Evolutionary conservation across 1,284 basidiomycete species (phyloP).

Genomic region (Polyporus tsugae): DNA sequence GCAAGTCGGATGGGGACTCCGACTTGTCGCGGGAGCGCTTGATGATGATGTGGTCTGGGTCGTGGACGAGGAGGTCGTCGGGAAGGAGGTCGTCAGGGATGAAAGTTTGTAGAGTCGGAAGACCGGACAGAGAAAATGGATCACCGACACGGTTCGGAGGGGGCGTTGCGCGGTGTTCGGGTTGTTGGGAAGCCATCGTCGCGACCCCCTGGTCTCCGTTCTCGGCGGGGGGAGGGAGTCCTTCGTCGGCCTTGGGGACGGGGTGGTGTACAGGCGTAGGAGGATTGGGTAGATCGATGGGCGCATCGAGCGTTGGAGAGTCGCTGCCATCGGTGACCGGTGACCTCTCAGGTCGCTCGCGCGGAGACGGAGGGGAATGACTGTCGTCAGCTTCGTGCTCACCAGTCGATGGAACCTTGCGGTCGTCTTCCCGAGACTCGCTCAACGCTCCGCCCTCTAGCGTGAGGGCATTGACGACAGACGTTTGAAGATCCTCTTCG

Average conservation of each 20-base stretch:
- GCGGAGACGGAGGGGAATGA: background rate
- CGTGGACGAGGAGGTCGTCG: conserved; percentile 42
- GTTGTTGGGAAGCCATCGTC: background rate
- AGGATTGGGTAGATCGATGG: conserved; percentile 7
- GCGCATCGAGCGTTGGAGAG: background rate
- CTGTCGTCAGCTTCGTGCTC: background rate
- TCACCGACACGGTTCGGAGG: background rate
- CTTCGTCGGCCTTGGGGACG: background rate
- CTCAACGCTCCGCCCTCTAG: conserved; percentile 11
- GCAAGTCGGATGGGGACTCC: background rate
- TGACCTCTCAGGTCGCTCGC: background rate
- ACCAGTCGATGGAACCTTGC: background rate
- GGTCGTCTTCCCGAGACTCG: background rate
- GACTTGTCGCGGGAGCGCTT: background rate
- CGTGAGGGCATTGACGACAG: conserved; percentile 33
- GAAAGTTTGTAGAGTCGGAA: conserved; percentile 39
- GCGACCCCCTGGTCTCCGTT: background rate
- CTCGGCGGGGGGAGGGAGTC: background rate
- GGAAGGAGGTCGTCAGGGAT: conserved; percentile 42
- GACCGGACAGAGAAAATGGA: conserved; percentile 16
- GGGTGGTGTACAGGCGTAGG: background rate
- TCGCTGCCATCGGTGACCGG: background rate
- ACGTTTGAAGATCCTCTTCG: conserved; percentile 18
- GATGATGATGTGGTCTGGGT: conserved; percentile 27
- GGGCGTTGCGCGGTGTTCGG: background rate